These are phyloP conservation scores for Komagataella mondaviorum DNA, from an alignment of 805 yeast species.

Conservation along the genomic window DNA sequence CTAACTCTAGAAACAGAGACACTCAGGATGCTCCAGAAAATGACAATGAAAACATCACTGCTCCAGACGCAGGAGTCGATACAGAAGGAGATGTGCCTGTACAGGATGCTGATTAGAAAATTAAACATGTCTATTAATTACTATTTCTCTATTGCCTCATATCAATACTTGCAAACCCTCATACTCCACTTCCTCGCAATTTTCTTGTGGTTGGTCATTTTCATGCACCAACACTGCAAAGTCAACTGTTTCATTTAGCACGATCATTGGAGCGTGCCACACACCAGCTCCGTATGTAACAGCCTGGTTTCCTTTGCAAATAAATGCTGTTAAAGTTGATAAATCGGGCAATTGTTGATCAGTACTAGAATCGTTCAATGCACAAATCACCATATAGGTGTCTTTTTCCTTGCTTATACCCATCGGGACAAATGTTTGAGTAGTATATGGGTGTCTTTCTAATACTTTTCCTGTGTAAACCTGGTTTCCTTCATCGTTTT, in stretches of 20 bases:
- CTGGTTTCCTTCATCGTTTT: slow-evolving; percentile 3
- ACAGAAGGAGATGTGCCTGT: slow-evolving; percentile 1
- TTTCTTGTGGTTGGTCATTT: slow-evolving; percentile 66
- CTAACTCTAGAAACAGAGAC: slow-evolving; percentile 37
- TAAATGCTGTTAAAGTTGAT: slow-evolving; percentile 47
- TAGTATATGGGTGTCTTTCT: slow-evolving; percentile 80
- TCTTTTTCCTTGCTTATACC: slow-evolving; percentile 36
- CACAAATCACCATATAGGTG: slow-evolving; percentile 75
- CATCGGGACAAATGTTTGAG: slow-evolving; percentile 90
- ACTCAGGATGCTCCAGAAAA: slow-evolving; percentile 16
- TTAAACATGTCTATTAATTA: neutral
- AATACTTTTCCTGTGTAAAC: slow-evolving; percentile 49
- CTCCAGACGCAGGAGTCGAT: slow-evolving; percentile 14
- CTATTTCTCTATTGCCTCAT: slow-evolving; percentile 1
- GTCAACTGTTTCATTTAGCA: slow-evolving; percentile 50
- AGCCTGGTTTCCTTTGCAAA: slow-evolving; percentile 74
- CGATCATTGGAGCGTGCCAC: slow-evolving; percentile 98
- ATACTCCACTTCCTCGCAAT: slow-evolving; percentile 66
- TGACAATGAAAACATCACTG: slow-evolving; percentile 12
- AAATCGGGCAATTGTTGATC: slow-evolving; percentile 45
- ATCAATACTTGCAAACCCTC: slow-evolving; percentile 26
- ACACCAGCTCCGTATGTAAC: slow-evolving; percentile 76
- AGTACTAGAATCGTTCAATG: slow-evolving; percentile 29
- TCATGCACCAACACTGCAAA: slow-evolving; percentile 86
- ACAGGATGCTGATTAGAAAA: slow-evolving; percentile 2